Evolutionary conservation across 495 filamentous ascomycete species (phyloP).

Genomic region (Aspergillus egyptiacus): DNA sequence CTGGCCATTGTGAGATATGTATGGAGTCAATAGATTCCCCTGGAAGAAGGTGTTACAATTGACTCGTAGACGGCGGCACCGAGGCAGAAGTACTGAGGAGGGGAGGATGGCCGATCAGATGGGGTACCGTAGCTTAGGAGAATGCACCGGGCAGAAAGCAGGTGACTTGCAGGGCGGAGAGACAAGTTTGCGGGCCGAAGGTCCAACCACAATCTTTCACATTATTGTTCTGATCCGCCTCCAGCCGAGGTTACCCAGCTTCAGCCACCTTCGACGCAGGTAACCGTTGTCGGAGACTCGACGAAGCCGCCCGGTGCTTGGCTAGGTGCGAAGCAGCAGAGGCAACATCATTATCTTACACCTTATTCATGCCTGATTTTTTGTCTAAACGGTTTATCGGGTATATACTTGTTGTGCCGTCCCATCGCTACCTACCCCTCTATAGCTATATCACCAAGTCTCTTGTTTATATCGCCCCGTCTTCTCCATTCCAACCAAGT

Average conservation of each 20-base stretch:
- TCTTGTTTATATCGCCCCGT: conserved; percentile 69
- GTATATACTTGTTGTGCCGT: neutral
- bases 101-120: conserved; percentile 12
- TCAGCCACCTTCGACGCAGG: neutral
- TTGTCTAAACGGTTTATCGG: neutral
- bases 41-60: neutral
- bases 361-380: too few species aligned
- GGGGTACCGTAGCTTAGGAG: neutral
- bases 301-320: neutral
- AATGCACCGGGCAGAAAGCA: conserved; percentile 17
- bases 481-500: conserved; percentile 59
- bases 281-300: neutral
- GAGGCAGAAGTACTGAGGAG: conserved; percentile 9
- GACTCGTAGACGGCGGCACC: conserved; percentile 1
- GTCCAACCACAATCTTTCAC: conserved; percentile 19
- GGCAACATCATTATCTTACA: too few species aligned
- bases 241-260: conserved; percentile 34
- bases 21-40: neutral
- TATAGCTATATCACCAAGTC: conserved; percentile 52
- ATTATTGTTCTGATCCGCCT: conserved; percentile 18
- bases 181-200: conserved; percentile 36
- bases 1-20: conserved; percentile 60
- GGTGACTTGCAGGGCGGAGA: conserved; percentile 28
- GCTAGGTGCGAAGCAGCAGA: too few species aligned
- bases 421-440: neutral